Base-by-base conservation (phyloP, 805 yeast species). In the Ogataea trehalophila region DNA sequence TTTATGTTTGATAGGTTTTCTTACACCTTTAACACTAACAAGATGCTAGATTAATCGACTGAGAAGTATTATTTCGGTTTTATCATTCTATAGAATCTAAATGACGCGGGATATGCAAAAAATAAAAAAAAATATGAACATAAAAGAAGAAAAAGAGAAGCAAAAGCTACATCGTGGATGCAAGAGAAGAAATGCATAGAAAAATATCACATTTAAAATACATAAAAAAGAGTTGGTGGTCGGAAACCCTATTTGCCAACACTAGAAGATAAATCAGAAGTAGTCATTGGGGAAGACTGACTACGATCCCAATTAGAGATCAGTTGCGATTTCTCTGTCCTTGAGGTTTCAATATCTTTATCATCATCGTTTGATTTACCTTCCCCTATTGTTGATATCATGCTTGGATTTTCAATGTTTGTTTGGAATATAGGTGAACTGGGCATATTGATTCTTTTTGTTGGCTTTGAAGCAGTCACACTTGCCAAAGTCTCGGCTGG, bases 371-470 rank as follows among this genome's bases (percentile, higher is more conserved):
- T 20, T 6, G 7, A 4, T 37, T 41, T 33, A 11, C 22, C 31
- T 13, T 17, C 14, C 6, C 33, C 35, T 17, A 20, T 16, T 36
- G 22, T 11, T 47, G 51, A 11, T 36, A 47, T 49, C 31, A 34
- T 8, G 31, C 39, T 17, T 15, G 33, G n/a, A 1, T 49, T 53
- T 29, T 57, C 61, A n/a, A 35, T 43, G 35, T 47, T 44, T 36
- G 52, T 42, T 17, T 51, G 41, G 43, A 61, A 63, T 42, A 62
- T 63, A 7, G 69, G 69, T 4, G 69, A 65, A 41, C 67, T 62
- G 26, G 69, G 69, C 65, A 65, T 61, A 18, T 51, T 57, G 31
- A 56, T 52, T 13, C 53, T 48, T 15, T 51, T 51, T 36, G 53
- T 39, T 29, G 39, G 53, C 33, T 41, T 33, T 13, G 31, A 14